These are phyloP conservation scores for Eucalyptus tenuipes DNA, from an alignment of 345 rosid species.

Conservation along the genomic window DNA sequence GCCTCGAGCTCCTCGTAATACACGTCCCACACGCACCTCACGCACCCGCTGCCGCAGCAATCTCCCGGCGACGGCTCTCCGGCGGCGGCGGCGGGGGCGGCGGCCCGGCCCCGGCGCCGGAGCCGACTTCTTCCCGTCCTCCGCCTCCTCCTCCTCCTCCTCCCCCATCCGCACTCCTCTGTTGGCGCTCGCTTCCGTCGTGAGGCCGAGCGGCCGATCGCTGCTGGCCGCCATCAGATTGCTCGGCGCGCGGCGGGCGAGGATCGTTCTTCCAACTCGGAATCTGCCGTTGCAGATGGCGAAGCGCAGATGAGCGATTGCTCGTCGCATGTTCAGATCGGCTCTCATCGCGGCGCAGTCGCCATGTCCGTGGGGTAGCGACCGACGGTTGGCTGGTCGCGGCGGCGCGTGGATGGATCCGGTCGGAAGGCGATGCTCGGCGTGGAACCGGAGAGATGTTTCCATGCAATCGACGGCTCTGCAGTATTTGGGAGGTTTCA, in stretches of 20 bases:
- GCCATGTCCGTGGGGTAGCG: neutral
- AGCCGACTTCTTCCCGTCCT: neutral
- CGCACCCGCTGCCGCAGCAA: constrained; percentile 97
- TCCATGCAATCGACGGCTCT: constrained; percentile 3
- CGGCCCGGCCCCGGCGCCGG: neutral
- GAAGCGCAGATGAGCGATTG: neutral
- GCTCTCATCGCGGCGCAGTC: neutral
- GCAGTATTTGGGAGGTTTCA: neutral
- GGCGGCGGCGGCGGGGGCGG: constrained; percentile 76
- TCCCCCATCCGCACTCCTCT: neutral
- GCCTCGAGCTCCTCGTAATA: constrained; percentile 83
- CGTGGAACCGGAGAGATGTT: neutral
- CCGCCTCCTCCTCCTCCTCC: neutral
- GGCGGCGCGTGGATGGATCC: neutral
- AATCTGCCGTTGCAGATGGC: neutral
- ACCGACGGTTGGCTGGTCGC: neutral
- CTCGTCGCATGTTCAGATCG: neutral
- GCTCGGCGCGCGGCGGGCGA: neutral
- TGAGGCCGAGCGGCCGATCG: neutral
- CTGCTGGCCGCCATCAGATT: neutral
- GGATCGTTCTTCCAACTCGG: neutral
- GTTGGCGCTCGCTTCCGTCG: neutral
- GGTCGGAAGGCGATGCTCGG: neutral
- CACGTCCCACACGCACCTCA: constrained; percentile 98
- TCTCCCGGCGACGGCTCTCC: constrained; percentile 92